A percentile compares a stretch with the other conserved stretches of the same genome.
Evolutionary conservation across 495 filamentous ascomycete genomes (phyloP).

Genomic region (Achaetomiella virescens): DNA sequence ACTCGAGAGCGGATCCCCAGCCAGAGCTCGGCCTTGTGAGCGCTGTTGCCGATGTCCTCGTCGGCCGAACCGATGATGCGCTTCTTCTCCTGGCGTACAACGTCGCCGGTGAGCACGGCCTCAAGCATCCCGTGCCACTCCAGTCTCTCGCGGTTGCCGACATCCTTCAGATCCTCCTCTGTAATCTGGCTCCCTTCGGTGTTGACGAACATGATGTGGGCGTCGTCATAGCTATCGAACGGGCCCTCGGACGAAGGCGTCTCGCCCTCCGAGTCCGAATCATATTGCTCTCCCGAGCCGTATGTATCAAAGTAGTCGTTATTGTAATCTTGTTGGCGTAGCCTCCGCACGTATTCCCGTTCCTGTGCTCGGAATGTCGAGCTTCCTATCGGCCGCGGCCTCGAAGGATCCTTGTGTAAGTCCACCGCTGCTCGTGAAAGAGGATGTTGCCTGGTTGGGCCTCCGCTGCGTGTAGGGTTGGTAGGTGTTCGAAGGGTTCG

Average conservation of each 20-base stretch:
- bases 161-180: slow-evolving; percentile 80
- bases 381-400: slow-evolving; percentile 72
- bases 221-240: slow-evolving; percentile 82
- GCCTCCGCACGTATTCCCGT: slow-evolving; percentile 42
- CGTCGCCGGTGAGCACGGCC: slow-evolving; percentile 90
- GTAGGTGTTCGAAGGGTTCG: slow-evolving; percentile 48
- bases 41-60: slow-evolving; percentile 59
- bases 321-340: slow-evolving; percentile 53
- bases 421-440: slow-evolving; percentile 41
- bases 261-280: slow-evolving; percentile 78
- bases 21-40: slow-evolving; percentile 81
- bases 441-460: slow-evolving; percentile 26
- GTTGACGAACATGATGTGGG: slow-evolving; percentile 81
- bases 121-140: slow-evolving; percentile 99
- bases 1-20: slow-evolving; percentile 74
- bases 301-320: slow-evolving; percentile 74
- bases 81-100: slow-evolving; percentile 96
- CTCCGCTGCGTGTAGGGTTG: slow-evolving; percentile 38
- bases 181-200: slow-evolving; percentile 82
- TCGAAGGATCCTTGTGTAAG: slow-evolving; percentile 72
- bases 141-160: slow-evolving; percentile 80
- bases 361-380: slow-evolving; percentile 51
- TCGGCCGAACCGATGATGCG: slow-evolving; percentile 80
- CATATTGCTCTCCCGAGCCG: slow-evolving; percentile 58
- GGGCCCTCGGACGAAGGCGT: slow-evolving; percentile 79